phyloP scores from a whole-genome alignment of 1,139 yeast genomes.

The Lodderomyces pseudojiufengensis region DNA sequence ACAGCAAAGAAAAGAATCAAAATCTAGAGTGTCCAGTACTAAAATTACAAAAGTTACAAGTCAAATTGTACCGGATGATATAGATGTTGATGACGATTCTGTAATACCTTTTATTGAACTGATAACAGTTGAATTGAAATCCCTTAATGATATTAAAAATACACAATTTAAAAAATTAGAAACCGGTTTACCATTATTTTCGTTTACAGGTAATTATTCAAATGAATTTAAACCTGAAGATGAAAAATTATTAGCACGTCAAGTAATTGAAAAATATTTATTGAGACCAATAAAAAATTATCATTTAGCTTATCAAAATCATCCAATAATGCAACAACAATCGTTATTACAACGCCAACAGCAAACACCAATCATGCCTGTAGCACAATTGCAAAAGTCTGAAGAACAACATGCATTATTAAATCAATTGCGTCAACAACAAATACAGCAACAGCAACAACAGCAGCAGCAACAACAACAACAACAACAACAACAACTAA shows the following conservation, averaged over 20 bases:
- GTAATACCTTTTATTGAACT: constrained; percentile 37
- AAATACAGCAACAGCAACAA: constrained; percentile 9
- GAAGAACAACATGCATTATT: constrained; percentile 17
- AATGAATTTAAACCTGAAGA: constrained; percentile 31
- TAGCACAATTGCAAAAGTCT: constrained; percentile 16
- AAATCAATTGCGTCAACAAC: constrained; percentile 14
- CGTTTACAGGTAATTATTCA: constrained; percentile 22
- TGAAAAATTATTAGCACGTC: constrained; percentile 37
- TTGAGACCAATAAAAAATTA: constrained; percentile 45
- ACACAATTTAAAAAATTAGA: constrained; percentile 30
- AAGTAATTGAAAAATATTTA: constrained; percentile 40
- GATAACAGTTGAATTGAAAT: constrained; percentile 31
- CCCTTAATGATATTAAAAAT: constrained; percentile 27
- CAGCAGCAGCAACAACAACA: constrained; percentile 12
- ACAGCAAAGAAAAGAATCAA: constrained; percentile 25
- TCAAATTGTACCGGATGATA: constrained; percentile 32
- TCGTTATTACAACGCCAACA: constrained; percentile 29
- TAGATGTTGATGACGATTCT: constrained; percentile 38
- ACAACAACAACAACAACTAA: constrained; percentile 18
- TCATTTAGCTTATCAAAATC: constrained; percentile 47
- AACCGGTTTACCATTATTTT: constrained; percentile 35
- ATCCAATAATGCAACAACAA: constrained; percentile 42
- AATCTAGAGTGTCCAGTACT: constrained; percentile 15
- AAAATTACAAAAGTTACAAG: constrained; percentile 23
- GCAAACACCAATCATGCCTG: constrained; percentile 16